Conservation (phyloP, 1,139 yeast species). For the Kazachstania sp. region DNA sequence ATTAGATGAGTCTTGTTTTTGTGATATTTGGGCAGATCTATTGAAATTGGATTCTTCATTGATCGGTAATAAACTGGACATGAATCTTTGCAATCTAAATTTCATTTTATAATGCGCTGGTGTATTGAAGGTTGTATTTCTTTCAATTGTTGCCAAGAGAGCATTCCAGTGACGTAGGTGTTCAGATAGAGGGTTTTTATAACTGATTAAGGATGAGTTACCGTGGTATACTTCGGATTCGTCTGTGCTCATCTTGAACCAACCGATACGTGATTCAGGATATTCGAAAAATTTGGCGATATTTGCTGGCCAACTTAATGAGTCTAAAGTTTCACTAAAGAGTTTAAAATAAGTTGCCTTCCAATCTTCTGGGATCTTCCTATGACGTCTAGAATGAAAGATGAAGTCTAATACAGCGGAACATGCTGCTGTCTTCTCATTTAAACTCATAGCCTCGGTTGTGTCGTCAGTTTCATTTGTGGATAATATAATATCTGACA, state of each 20-base stretch:
- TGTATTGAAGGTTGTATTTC: conserved; percentile 19
- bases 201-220: conserved; percentile 21
- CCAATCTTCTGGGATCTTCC: conserved; percentile 14
- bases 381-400: conserved; percentile 14
- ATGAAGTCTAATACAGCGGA: conserved; percentile 18
- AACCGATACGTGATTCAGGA: conserved; percentile 23
- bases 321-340: conserved; percentile 15
- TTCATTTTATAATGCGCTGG: conserved; percentile 21
- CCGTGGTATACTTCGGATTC: conserved; percentile 14
- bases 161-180: conserved; percentile 27
- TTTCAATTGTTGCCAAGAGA: conserved; percentile 13
- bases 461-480: conserved; percentile 5
- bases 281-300: conserved; percentile 24
- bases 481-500: conserved; percentile 12
- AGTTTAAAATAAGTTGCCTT: conserved; percentile 19
- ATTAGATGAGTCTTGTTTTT: conserved; percentile 14
- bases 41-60: conserved; percentile 29
- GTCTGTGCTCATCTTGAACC: conserved; percentile 22
- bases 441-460: neutral
- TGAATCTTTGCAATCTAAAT: conserved; percentile 22
- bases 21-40: conserved; percentile 20
- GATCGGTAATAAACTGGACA: conserved; percentile 26
- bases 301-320: conserved; percentile 22
- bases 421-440: conserved; percentile 8
- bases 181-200: conserved; percentile 26